Conservation (phyloP, 345 rosid species). For the Laguncularia racemosa region DNA sequence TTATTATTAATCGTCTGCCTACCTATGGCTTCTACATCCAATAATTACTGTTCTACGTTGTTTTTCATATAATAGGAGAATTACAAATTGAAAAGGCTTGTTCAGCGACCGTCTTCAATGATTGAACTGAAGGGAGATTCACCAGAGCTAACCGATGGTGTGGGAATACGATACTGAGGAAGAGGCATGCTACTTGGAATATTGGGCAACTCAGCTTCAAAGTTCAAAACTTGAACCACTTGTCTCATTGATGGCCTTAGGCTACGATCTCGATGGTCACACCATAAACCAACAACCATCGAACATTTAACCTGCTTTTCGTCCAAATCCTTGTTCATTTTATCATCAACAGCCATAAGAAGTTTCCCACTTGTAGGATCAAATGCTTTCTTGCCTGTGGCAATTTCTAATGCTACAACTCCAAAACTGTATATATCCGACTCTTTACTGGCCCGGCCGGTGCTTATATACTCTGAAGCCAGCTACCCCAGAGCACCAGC, state of each 20-base stretch:
- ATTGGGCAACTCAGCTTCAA: slow-evolving; percentile 31
- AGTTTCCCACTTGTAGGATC: slow-evolving; percentile 17
- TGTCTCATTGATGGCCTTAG: slow-evolving; percentile 44
- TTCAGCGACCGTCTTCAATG: slow-evolving; percentile 28
- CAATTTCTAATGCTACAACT: slow-evolving; percentile 35
- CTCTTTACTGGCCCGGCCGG: slow-evolving; percentile 44
- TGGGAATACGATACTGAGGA: slow-evolving; percentile 22
- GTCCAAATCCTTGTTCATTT: slow-evolving; percentile 26
- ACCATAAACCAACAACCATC: slow-evolving; percentile 51
- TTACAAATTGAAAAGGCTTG: too few relatives aligned
- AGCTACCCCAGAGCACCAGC: slow-evolving; percentile 50
- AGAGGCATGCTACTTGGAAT: slow-evolving; percentile 39
- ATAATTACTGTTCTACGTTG: too few relatives aligned
- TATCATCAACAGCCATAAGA: slow-evolving; percentile 25
- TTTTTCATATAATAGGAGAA: too few relatives aligned
- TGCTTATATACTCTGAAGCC: slow-evolving; percentile 43
- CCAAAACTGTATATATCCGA: slow-evolving; percentile 44
- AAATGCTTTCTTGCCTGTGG: slow-evolving; percentile 27
- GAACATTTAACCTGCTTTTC: slow-evolving; percentile 27
- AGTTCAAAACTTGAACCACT: slow-evolving; percentile 41
- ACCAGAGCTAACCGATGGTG: slow-evolving; percentile 16
- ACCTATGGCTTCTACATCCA: too few relatives aligned
- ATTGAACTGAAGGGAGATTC: slow-evolving; percentile 16
- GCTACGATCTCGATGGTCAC: slow-evolving; percentile 44
- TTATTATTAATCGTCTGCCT: too few relatives aligned